These are phyloP conservation scores for Grigorovia transvaalensis DNA, from an alignment of 805 yeast species.

Conservation along the genomic window DNA sequence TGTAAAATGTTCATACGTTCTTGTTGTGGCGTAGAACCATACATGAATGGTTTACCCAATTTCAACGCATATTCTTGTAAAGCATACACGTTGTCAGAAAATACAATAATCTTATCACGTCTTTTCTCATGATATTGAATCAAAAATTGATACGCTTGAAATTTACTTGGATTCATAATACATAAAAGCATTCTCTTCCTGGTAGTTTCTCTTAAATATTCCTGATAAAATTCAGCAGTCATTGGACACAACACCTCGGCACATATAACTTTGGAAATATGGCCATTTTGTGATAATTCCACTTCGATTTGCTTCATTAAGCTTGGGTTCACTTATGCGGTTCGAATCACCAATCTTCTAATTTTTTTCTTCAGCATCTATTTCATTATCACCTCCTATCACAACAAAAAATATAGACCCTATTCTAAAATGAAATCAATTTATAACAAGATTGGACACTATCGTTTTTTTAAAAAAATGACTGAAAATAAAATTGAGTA, in stretches of 20 bases:
- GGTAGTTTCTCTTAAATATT: constrained; percentile 77
- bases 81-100: constrained; percentile 96
- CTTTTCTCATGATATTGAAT: constrained; percentile 94
- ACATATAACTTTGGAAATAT: constrained; percentile 97
- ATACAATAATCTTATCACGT: constrained; percentile 96
- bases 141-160: constrained; percentile 95
- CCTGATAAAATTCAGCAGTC: constrained; percentile 97
- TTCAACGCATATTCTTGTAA: constrained; percentile 90
- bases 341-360: constrained; percentile 96
- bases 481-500: too few species aligned
- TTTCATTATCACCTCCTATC: too few species aligned
- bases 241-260: constrained; percentile 99
- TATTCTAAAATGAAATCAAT: too few species aligned
- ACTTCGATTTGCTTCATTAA: constrained; percentile 99
- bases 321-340: constrained; percentile 93
- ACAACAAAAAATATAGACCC: too few species aligned
- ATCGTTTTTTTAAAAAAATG: too few species aligned
- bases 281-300: constrained; percentile 98
- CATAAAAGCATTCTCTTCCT: constrained; percentile 88
- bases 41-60: constrained; percentile 89
- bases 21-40: constrained; percentile 95
- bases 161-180: constrained; percentile 97
- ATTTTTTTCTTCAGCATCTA: too few species aligned
- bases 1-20: constrained; percentile 96
- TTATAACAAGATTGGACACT: too few species aligned